Conservation (phyloP, 1,284 basidiomycete genomes). For the Austropuccinia psidii region DNA sequence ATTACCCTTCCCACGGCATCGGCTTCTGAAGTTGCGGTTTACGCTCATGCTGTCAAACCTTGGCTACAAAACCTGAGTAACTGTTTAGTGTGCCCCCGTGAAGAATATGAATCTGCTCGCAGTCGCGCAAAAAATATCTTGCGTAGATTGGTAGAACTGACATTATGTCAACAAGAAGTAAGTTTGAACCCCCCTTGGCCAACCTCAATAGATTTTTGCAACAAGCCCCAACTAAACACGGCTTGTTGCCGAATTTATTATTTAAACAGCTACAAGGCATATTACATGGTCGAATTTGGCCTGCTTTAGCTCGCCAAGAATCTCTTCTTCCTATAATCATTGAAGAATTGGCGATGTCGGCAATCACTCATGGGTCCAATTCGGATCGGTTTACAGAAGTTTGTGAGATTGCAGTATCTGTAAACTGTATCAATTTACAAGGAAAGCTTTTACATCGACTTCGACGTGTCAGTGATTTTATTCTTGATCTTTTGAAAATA, state of each 20-base stretch:
- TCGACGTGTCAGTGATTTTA: slow-evolving; percentile 57
- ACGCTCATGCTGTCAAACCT: slow-evolving; percentile 69
- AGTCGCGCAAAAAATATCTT: slow-evolving; percentile 62
- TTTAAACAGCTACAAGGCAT: slow-evolving; percentile 26
- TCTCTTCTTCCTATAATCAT: slow-evolving; percentile 58
- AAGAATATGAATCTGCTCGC: slow-evolving; percentile 43
- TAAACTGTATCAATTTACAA: slow-evolving; percentile 67
- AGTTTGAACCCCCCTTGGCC: slow-evolving; percentile 39
- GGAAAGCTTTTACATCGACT: slow-evolving; percentile 68
- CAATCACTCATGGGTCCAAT: slow-evolving; percentile 69
- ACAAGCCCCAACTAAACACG: slow-evolving; percentile 55
- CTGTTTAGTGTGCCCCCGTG: slow-evolving; percentile 62
- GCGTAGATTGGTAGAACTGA: slow-evolving; percentile 65
- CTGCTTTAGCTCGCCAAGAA: slow-evolving; percentile 36
- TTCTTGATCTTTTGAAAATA: slow-evolving; percentile 3
- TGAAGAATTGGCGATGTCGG: slow-evolving; percentile 68
- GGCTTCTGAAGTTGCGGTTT: slow-evolving; percentile 53
- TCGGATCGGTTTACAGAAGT: slow-evolving; percentile 67
- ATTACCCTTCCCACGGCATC: slow-evolving; percentile 55
- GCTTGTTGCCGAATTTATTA: slow-evolving; percentile 37
- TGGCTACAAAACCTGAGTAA: slow-evolving; percentile 72
- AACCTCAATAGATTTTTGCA: background rate
- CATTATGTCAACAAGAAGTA: slow-evolving; percentile 63
- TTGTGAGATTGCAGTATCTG: slow-evolving; percentile 62
- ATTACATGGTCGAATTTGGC: slow-evolving; percentile 32